phyloP scores from a whole-genome alignment of 768 basidiomycete genomes.

The Brasilioporus rufonigricans region DNA sequence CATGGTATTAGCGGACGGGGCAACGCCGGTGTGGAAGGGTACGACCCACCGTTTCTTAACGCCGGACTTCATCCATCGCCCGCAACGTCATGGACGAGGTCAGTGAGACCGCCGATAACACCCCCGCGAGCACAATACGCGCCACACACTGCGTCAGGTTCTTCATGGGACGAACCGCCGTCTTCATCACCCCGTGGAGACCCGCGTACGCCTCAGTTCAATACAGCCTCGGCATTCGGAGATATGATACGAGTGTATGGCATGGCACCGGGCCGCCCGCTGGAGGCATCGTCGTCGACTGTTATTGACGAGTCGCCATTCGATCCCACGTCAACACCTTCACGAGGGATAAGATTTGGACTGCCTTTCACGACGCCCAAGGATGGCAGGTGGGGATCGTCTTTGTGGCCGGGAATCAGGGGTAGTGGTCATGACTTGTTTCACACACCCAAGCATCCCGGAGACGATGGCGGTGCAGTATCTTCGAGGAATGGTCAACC shows the following conservation, averaged over 20 bases:
- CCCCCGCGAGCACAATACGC: conserved; percentile 37
- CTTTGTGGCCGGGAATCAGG: conserved; percentile 19
- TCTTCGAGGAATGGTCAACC: conserved; percentile 7
- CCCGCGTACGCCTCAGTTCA: conserved; percentile 54
- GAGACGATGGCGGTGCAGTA: conserved; percentile 17
- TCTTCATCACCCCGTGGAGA: conserved; percentile 46
- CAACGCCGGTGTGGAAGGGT: conserved; percentile 33
- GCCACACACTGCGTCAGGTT: conserved; percentile 34
- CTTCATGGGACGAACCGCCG: conserved; percentile 44
- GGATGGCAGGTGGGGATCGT: conserved; percentile 41
- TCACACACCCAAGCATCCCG: conserved; percentile 50
- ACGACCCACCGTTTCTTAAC: conserved; percentile 62
- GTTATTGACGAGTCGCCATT: conserved; percentile 56
- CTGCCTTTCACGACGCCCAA: conserved; percentile 64
- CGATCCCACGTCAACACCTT: conserved; percentile 79
- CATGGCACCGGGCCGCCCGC: conserved; percentile 36
- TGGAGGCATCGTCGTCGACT: conserved; percentile 27
- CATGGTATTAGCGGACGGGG: not conserved
- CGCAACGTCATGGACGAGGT: conserved; percentile 43
- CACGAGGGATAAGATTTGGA: conserved; percentile 68
- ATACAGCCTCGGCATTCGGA: conserved; percentile 28
- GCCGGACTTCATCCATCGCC: conserved; percentile 54
- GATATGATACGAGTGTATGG: conserved; percentile 40
- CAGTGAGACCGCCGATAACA: conserved; percentile 43
- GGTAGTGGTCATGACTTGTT: conserved; percentile 43